These are phyloP conservation scores for Panaeolus papilionaceus DNA, from an alignment of 768 basidiomycete genomes.

Conservation along the genomic window DNA sequence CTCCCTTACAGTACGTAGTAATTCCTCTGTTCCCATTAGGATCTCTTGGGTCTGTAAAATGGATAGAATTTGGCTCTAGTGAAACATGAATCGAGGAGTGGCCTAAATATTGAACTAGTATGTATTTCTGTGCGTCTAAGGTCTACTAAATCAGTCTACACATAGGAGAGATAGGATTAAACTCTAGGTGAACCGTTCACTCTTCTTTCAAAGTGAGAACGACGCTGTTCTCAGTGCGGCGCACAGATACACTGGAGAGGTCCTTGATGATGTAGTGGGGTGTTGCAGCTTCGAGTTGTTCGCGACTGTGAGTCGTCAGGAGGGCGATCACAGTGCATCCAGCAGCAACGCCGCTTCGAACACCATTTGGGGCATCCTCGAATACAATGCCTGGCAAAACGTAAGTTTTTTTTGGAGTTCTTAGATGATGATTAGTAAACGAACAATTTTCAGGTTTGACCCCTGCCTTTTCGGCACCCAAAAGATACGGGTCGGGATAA, in stretches of 20 bases:
- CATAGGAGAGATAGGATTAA: too few relatives aligned
- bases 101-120: background rate
- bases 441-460: constrained; percentile 68
- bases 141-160: background rate
- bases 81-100: background rate
- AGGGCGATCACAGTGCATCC: constrained; percentile 87
- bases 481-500: constrained; percentile 87
- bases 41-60: constrained; percentile 20
- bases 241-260: constrained; percentile 55
- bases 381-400: constrained; percentile 72
- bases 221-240: constrained; percentile 45
- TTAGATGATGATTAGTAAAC: constrained; percentile 27
- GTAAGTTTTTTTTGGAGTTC: constrained; percentile 4
- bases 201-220: constrained; percentile 49
- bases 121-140: background rate
- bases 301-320: constrained; percentile 78
- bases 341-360: constrained; percentile 79
- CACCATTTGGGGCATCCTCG: constrained; percentile 90
- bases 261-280: constrained; percentile 77
- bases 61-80: constrained; percentile 22
- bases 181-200: constrained; percentile 18
- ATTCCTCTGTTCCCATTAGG: constrained; percentile 24
- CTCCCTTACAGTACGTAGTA: constrained; percentile 25
- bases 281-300: constrained; percentile 65
- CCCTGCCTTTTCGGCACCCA: constrained; percentile 77